phyloP scores from a whole-genome alignment of 495 filamentous ascomycete species.

The Penicillium tannophilum region DNA sequence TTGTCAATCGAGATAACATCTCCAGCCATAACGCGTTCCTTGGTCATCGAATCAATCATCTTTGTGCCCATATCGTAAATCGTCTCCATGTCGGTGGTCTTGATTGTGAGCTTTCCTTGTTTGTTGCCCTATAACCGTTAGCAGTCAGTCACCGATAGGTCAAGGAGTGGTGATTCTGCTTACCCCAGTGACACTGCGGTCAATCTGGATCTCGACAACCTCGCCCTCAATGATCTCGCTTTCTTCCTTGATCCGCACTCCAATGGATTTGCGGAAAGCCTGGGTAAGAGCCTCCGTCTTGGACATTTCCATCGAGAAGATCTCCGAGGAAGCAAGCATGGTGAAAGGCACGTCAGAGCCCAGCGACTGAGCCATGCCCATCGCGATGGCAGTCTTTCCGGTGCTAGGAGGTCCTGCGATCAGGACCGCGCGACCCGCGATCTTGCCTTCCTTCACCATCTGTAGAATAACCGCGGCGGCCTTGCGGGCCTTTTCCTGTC shows the following conservation, averaged over 20 bases:
- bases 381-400: slow-evolving; percentile 97
- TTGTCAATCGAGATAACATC: slow-evolving; percentile 99
- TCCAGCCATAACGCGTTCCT: slow-evolving; percentile 97
- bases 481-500: slow-evolving; percentile 94
- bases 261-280: slow-evolving; percentile 96
- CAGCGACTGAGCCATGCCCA: slow-evolving; percentile 97
- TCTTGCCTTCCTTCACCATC: slow-evolving; percentile 98
- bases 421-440: slow-evolving; percentile 91
- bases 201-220: slow-evolving; percentile 98
- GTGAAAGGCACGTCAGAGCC: slow-evolving; percentile 95
- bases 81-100: slow-evolving; percentile 99
- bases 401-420: slow-evolving; percentile 98
- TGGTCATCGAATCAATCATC: slow-evolving; percentile 99
- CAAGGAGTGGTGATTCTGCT: neutral
- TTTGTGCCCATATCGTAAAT: slow-evolving; percentile 99
- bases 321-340: slow-evolving; percentile 91
- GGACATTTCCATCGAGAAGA: slow-evolving; percentile 98
- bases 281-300: slow-evolving; percentile 98
- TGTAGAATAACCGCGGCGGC: slow-evolving; percentile 93
- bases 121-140: slow-evolving; percentile 67
- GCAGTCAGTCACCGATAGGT: slow-evolving; percentile 10
- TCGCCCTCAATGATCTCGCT: slow-evolving; percentile 99
- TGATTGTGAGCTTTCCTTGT: slow-evolving; percentile 98
- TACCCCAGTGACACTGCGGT: slow-evolving; percentile 92
- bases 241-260: slow-evolving; percentile 95